These are phyloP conservation scores for Daldinia caldariorum DNA, from an alignment of 495 filamentous ascomycete genomes.

Conservation along the genomic window DNA sequence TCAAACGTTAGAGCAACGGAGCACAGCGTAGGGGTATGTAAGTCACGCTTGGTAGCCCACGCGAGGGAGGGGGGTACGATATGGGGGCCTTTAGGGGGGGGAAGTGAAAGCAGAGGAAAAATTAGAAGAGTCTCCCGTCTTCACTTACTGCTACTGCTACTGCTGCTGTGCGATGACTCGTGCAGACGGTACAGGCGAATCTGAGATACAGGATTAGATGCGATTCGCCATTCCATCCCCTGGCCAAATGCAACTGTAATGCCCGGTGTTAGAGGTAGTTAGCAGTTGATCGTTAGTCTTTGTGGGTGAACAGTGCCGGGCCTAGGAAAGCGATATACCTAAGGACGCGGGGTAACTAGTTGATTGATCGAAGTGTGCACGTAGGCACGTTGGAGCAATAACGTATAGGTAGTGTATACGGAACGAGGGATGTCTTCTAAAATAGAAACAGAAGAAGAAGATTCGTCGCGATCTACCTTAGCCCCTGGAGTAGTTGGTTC, in stretches of 20 bases:
- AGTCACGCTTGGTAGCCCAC: constrained; percentile 23
- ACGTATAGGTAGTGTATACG: background rate
- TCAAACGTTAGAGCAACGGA: constrained; percentile 7
- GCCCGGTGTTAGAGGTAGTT: constrained; percentile 8
- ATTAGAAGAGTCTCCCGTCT: constrained; percentile 1
- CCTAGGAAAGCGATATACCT: constrained; percentile 22
- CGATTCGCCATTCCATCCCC: constrained; percentile 1
- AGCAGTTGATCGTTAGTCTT: constrained; percentile 27
- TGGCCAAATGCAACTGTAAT: constrained; percentile 38
- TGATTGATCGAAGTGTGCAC: background rate
- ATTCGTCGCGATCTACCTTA: constrained; percentile 14
- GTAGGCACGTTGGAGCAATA: constrained; percentile 27
- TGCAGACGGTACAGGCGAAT: constrained; percentile 22
- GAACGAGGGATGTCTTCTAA: constrained; percentile 23
- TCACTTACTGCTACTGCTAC: no score
- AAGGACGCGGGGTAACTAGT: constrained; percentile 35
- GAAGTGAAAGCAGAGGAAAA: constrained; percentile 6
- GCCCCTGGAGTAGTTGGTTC: background rate
- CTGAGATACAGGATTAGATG: constrained; percentile 28
- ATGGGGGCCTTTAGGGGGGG: background rate
- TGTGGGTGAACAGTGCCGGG: constrained; percentile 24
- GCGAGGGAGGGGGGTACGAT: constrained; percentile 7
- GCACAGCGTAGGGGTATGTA: constrained; percentile 8
- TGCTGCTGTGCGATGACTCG: constrained; percentile 4
- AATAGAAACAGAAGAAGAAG: constrained; percentile 26